Conservation (phyloP, 2,329 filamentous ascomycete species). For the Colletotrichum camelliae region DNA sequence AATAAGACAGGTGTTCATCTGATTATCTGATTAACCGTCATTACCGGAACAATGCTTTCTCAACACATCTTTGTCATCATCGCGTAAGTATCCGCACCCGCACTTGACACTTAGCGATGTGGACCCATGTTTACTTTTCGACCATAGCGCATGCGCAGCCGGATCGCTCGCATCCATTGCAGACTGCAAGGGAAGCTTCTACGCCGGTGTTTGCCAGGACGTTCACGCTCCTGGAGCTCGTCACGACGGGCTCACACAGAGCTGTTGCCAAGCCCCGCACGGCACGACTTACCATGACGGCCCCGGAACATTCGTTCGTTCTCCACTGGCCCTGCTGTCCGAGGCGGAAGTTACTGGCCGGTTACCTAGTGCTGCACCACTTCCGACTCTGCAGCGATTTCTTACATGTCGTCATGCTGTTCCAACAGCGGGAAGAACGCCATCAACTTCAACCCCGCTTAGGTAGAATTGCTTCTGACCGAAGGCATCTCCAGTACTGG, state of each 20-base stretch:
- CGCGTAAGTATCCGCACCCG: neutral
- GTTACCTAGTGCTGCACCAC: neutral
- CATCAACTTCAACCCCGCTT: neutral
- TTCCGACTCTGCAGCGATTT: neutral
- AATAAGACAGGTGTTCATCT: neutral
- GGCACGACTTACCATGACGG: neutral
- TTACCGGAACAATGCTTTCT: neutral
- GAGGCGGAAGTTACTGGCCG: neutral
- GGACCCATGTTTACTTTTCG: neutral
- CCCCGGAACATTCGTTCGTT: neutral
- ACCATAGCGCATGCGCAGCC: neutral
- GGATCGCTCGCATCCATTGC: neutral
- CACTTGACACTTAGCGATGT: too few species aligned
- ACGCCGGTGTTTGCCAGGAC: neutral
- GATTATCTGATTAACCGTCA: neutral
- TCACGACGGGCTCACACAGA: neutral
- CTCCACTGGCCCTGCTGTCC: neutral
- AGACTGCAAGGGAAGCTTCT: neutral
- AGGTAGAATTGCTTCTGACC: neutral
- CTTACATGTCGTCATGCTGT: neutral
- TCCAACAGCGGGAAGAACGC: neutral
- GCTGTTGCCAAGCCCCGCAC: neutral
- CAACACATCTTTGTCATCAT: neutral
- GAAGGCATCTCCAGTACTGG: too few species aligned
- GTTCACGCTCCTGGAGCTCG: neutral